Base-by-base conservation (phyloP, 2,329 filamentous ascomycete genomes). In the Sphaerulina vaccinii region DNA sequence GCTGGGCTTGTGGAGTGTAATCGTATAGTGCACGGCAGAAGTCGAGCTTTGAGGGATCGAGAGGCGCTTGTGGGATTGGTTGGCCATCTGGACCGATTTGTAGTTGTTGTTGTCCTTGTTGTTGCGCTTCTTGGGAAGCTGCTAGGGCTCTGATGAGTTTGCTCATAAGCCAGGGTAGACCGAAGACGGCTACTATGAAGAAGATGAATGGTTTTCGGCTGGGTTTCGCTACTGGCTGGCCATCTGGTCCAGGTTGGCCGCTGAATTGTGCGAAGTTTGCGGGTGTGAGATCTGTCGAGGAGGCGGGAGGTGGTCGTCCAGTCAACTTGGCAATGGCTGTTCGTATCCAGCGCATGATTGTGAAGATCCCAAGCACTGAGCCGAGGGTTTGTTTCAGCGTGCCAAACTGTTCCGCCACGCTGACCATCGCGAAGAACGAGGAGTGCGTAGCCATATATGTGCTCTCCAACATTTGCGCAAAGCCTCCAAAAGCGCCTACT, bases 391-490 rank as follows among this genome's bases (percentile, higher is more conserved):
- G 91, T 60, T 90, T 86, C 42, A 99, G 78, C 65, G 92, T 96
- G 54, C 90, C 88, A 63, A 99, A 95, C 70, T 99, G 93, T 70
- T 99, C 95, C 43, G 93, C 93, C 33, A 99, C 95, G 7, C 92
- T 93, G 33, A 99, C 88, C 91, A 99, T 97, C 49, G 93, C 93
- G 66, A 97, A 99, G 73, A 99, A 99, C 48, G 90, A 96, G 5
- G 91, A 96, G 72, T 99, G 93, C 0, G 93, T 99, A 23, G 95
- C 93, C 95, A 99, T 99, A 66, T 96, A 99, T 9, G 93, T 97
- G 76, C 93, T 97, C 74, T 99, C 93, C 22, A 99, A 80, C 93
- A 99, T 99, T 76, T 99, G 93, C 10, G 95, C 90, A 68, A 99
- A 97, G 0, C 95, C 93, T 16, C 91, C 91, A 76, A 99, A 99